Percentiles rank a stretch among this genome's conserved stretches.
These are phyloP conservation scores for Chlamydomonas eustigma DNA, from an alignment of 139 green algal species.

Conservation along the genomic window DNA sequence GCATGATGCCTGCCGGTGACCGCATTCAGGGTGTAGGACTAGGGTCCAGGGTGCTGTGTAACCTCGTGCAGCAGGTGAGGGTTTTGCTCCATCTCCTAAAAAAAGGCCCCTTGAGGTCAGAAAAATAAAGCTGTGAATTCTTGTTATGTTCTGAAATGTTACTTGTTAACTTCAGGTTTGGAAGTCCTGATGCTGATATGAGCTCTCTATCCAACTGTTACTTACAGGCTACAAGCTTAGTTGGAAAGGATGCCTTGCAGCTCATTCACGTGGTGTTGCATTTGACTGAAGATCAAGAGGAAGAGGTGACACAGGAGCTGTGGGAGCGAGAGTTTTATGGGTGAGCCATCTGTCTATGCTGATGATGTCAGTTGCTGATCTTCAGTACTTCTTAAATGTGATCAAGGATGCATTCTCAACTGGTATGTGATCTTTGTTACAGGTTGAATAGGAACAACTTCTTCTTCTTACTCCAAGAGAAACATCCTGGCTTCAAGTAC, in stretches of 20 bases:
- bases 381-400: neutral
- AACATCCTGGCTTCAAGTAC: slow-evolving; percentile 8
- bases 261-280: slow-evolving; percentile 29
- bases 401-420: neutral
- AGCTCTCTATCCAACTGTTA: too few species aligned
- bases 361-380: neutral
- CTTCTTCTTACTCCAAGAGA: neutral
- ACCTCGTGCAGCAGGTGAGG: slow-evolving; percentile 1
- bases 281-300: slow-evolving; percentile 31
- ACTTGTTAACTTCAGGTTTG: too few species aligned
- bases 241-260: slow-evolving; percentile 13
- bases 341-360: slow-evolving; percentile 11
- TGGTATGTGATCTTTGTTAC: neutral
- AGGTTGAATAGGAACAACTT: slow-evolving; percentile 12
- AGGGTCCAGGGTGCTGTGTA: slow-evolving; percentile 19
- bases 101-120: too few species aligned
- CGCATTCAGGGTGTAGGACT: slow-evolving; percentile 22
- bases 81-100: too few species aligned
- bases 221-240: slow-evolving; percentile 6
- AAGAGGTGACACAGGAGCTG: slow-evolving; percentile 32
- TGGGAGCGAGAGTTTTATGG: slow-evolving; percentile 26
- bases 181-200: too few species aligned
- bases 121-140: too few species aligned
- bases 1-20: slow-evolving; percentile 8
- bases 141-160: too few species aligned